These are phyloP conservation scores for Allium sativum DNA, from an alignment of 106 monocot genomes.

Conservation along the genomic window DNA sequence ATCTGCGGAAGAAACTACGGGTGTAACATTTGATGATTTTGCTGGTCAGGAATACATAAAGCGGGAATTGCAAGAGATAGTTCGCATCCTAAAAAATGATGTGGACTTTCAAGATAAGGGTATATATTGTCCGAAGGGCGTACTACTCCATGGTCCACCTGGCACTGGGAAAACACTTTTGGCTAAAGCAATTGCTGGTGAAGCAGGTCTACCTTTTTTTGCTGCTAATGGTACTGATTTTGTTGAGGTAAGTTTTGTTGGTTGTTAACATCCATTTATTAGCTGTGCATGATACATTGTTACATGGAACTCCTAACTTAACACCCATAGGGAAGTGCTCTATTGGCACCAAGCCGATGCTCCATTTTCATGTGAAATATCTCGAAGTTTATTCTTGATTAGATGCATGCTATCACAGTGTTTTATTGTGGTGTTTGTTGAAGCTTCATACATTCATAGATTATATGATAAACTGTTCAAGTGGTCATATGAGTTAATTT, in stretches of 20 bases:
- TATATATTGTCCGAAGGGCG: slow-evolving; percentile 87
- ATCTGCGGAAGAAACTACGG: slow-evolving; percentile 88
- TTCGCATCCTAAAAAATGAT: slow-evolving; percentile 73
- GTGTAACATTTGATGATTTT: slow-evolving; percentile 93
- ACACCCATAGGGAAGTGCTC: too few relatives aligned
- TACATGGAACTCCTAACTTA: too few relatives aligned
- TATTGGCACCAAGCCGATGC: too few relatives aligned
- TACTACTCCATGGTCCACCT: slow-evolving; percentile 86
- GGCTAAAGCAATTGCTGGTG: slow-evolving; percentile 91
- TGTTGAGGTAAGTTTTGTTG: slow-evolving; percentile 49
- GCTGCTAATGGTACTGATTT: slow-evolving; percentile 93
- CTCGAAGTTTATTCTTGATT: too few relatives aligned
- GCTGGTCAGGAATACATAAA: slow-evolving; percentile 91
- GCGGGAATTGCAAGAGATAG: slow-evolving; percentile 72
- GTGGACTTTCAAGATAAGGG: slow-evolving; percentile 78
- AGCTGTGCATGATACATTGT: too few relatives aligned
- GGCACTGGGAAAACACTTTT: slow-evolving; percentile 81
- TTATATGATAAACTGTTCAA: too few relatives aligned
- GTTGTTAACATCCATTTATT: not conserved
- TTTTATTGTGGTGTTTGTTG: too few relatives aligned
- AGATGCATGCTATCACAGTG: too few relatives aligned
- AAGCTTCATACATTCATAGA: too few relatives aligned
- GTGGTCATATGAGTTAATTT: too few relatives aligned
- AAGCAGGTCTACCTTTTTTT: slow-evolving; percentile 90
- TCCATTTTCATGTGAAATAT: too few relatives aligned